Evolutionary conservation across 192 early-diverging fungal genomes (phyloP).

Genomic region (Rhizoclosmatium sp.): DNA sequence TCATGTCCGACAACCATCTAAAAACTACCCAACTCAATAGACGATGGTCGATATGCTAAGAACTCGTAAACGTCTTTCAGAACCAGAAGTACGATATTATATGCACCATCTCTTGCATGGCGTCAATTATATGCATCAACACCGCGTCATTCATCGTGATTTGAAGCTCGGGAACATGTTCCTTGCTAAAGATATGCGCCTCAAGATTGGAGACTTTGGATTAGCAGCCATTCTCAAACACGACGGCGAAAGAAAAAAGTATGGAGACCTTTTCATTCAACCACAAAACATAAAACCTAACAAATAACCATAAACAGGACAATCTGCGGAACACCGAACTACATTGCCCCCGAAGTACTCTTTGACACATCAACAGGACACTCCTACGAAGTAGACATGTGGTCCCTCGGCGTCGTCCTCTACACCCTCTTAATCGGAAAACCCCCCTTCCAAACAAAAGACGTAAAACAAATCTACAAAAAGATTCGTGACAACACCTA

Average conservation of each 20-base stretch:
- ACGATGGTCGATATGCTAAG: constrained; percentile 87
- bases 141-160: constrained; percentile 90
- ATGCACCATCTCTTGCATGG: constrained; percentile 83
- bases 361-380: constrained; percentile 75
- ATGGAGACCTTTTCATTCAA: constrained; percentile 6
- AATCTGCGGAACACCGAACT: constrained; percentile 97
- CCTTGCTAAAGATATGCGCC: constrained; percentile 77
- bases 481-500: constrained; percentile 75
- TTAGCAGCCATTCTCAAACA: constrained; percentile 82
- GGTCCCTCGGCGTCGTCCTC: constrained; percentile 91
- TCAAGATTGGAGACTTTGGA: constrained; percentile 97
- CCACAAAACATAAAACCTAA: background rate
- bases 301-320: constrained; percentile 61
- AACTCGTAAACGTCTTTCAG: constrained; percentile 77
- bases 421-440: constrained; percentile 86
- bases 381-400: constrained; percentile 93
- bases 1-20: constrained; percentile 12
- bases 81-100: constrained; percentile 89
- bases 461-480: constrained; percentile 79
- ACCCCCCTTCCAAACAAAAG: constrained; percentile 89
- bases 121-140: constrained; percentile 81
- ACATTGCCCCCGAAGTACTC: constrained; percentile 96
- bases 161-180: constrained; percentile 96
- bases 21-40: constrained; percentile 45
- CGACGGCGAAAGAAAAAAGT: constrained; percentile 90